phyloP scores from a whole-genome alignment of 495 filamentous ascomycete genomes.

The Podospora didyma region DNA sequence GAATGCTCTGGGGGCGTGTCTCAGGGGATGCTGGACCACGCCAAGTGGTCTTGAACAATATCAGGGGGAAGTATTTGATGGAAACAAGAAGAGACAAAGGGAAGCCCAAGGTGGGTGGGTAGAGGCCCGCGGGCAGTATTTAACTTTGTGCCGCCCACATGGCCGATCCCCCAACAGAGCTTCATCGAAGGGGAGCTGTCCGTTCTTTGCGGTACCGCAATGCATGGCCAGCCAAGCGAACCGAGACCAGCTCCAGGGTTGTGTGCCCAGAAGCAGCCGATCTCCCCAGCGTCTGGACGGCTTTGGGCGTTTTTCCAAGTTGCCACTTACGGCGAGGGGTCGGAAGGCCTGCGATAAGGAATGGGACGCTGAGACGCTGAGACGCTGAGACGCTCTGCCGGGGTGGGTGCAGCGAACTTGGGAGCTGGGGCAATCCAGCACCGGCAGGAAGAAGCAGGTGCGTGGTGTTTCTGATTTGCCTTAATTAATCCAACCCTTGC shows the following conservation, averaged over 20 bases:
- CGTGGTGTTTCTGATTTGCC: background rate
- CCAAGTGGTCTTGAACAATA: background rate
- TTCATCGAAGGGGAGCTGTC: too few species aligned
- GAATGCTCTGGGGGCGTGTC: background rate
- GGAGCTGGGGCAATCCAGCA: too few species aligned
- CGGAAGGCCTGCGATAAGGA: conserved; percentile 3
- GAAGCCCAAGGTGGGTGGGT: conserved; percentile 3
- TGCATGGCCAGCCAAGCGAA: too few species aligned
- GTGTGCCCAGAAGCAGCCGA: background rate
- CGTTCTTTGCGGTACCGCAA: too few species aligned
- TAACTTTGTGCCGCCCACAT: background rate
- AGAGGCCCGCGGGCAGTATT: background rate
- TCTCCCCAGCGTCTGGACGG: background rate
- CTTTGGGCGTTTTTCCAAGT: background rate
- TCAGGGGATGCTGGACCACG: background rate
- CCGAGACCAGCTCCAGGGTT: background rate
- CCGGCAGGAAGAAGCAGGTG: too few species aligned
- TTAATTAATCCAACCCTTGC: background rate
- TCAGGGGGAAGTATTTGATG: background rate
- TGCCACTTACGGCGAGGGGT: conserved; percentile 6
- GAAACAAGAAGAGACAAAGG: background rate
- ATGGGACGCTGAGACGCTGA: background rate
- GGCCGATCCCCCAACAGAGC: too few species aligned
- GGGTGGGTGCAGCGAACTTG: background rate
- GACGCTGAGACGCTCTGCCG: background rate